Evolutionary conservation across 306 rosid species (phyloP).

Genomic region (Pyrus pyrifolia): DNA sequence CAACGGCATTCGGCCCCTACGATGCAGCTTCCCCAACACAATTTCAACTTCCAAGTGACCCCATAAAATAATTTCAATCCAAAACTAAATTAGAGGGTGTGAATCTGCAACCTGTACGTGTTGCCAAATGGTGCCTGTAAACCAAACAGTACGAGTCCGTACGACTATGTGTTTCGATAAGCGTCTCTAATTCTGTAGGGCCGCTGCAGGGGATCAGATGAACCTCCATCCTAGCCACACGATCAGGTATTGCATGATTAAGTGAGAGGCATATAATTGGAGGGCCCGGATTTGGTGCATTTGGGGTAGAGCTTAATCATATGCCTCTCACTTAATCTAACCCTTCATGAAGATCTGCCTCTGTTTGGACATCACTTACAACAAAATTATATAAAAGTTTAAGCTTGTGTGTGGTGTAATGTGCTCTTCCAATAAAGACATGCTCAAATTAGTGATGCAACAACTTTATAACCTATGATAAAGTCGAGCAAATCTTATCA

Average conservation of each 20-base stretch:
- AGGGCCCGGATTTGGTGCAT: background rate
- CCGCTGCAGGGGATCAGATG: conserved; percentile 1
- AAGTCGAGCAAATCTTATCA: background rate
- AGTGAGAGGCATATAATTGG: background rate
- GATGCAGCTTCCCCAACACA: background rate
- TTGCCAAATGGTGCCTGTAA: background rate
- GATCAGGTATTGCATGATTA: conserved; percentile 14
- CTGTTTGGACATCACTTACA: background rate
- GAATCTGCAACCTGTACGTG: background rate
- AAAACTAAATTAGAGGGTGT: background rate
- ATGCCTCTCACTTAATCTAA: background rate
- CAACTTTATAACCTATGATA: background rate
- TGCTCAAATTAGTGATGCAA: background rate
- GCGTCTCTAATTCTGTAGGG: background rate
- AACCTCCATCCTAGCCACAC: conserved; percentile 6
- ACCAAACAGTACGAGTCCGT: background rate
- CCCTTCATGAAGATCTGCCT: too few species aligned
- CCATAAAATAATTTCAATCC: background rate
- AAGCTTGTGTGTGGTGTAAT: background rate
- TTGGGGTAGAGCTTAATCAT: too few species aligned
- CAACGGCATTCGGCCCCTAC: background rate
- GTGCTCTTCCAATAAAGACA: background rate
- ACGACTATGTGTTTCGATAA: background rate
- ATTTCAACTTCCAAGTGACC: background rate
- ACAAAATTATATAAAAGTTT: too few species aligned